These are phyloP conservation scores for Saccharomyces kudriavzevii DNA, from an alignment of 805 yeast species.

Conservation along the genomic window DNA sequence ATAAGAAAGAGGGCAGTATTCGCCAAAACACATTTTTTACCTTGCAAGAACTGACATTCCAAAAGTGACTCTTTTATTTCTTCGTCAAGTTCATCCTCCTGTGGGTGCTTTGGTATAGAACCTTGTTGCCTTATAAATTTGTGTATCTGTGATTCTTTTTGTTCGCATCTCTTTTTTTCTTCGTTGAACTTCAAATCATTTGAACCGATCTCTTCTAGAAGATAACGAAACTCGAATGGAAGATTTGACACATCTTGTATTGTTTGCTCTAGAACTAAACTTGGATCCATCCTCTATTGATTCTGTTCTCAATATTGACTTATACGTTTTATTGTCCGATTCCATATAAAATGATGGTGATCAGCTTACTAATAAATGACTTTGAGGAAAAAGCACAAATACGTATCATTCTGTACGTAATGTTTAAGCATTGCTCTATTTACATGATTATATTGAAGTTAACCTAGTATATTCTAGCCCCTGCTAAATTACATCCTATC, in stretches of 20 bases:
- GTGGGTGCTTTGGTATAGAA: conserved; percentile 69
- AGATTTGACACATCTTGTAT: conserved; percentile 70
- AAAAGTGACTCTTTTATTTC: conserved; percentile 64
- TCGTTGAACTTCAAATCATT: conserved; percentile 64
- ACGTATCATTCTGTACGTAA: neutral
- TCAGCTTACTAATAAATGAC: neutral
- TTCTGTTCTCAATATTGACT: neutral
- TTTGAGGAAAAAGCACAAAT: neutral
- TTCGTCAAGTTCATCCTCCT: conserved; percentile 58
- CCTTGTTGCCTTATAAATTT: conserved; percentile 80
- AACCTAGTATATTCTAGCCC: neutral
- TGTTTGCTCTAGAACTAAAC: conserved; percentile 69
- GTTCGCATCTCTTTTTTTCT: conserved; percentile 54
- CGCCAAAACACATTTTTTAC: conserved; percentile 69
- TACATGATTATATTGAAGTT: neutral
- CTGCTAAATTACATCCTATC: conserved; percentile 70
- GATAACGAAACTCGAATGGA: conserved; percentile 77
- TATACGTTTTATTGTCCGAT: neutral
- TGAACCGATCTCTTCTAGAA: conserved; percentile 67
- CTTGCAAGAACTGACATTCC: conserved; percentile 53
- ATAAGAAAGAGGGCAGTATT: conserved; percentile 76
- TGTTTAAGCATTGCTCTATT: neutral
- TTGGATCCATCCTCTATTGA: conserved; percentile 63
- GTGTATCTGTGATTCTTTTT: conserved; percentile 71
- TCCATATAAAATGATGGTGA: neutral